Evolutionary conservation across 2,329 filamentous ascomycete genomes (phyloP).

Genomic region (Massarina eburnea): DNA sequence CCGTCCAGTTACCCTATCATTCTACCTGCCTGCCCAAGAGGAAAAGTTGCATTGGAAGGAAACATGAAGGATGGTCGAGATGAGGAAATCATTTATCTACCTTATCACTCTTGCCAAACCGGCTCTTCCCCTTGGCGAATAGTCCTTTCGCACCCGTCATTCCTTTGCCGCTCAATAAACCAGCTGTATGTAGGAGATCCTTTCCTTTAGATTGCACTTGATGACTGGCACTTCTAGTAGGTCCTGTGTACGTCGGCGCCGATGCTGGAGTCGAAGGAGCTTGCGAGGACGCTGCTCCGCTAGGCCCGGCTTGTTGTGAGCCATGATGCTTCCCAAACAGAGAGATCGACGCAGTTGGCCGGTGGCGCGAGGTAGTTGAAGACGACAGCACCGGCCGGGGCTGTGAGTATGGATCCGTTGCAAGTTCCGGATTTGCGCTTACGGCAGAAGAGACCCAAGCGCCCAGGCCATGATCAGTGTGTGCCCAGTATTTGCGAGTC

Average conservation of each 20-base stretch:
- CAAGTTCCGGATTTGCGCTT: conserved; percentile 56
- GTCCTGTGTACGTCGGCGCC: conserved; percentile 18
- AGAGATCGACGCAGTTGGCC: conserved; percentile 37
- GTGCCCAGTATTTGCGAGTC: conserved; percentile 69
- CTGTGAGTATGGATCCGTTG: conserved; percentile 25
- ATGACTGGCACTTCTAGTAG: conserved; percentile 23
- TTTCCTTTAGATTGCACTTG: conserved; percentile 79
- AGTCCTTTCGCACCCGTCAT: conserved; percentile 86
- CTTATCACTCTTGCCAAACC: conserved; percentile 76
- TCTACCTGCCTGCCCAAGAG: conserved; percentile 13
- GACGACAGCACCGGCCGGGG: conserved; percentile 31
- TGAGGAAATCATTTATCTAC: conserved; percentile 72
- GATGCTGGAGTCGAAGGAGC: conserved; percentile 28
- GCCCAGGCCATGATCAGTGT: conserved; percentile 73
- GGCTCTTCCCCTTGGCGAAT: conserved; percentile 87
- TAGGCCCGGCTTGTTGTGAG: conserved; percentile 25
- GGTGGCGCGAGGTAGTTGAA: conserved; percentile 38
- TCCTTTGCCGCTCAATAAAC: conserved; percentile 67
- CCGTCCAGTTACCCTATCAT: conserved; percentile 16
- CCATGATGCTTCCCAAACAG: conserved; percentile 38
- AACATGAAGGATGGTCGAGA: conserved; percentile 11
- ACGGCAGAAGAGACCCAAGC: conserved; percentile 58
- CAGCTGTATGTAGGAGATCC: conserved; percentile 82
- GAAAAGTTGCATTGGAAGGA: conserved; percentile 9
- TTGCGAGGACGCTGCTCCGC: conserved; percentile 26